These are phyloP conservation scores for Moringa oleifera DNA, from an alignment of 345 rosid genomes.

Conservation along the genomic window DNA sequence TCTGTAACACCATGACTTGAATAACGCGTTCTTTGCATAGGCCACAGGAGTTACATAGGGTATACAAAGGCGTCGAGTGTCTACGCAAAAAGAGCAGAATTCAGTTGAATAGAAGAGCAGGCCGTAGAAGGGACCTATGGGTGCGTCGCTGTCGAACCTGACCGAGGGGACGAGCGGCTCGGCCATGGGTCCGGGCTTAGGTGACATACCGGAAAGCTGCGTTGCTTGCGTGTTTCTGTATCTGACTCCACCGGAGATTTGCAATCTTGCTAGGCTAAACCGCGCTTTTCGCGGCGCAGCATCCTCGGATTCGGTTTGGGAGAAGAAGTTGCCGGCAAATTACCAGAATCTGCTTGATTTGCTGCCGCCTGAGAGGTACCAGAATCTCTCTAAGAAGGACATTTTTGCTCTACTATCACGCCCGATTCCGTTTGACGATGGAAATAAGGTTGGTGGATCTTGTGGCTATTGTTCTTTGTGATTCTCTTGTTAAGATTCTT, in stretches of 20 bases:
- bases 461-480: not conserved
- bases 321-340: slow-evolving; percentile 68
- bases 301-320: slow-evolving; percentile 92
- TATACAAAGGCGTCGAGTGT: not conserved
- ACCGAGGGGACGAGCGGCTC: slow-evolving; percentile 54
- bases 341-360: slow-evolving; percentile 81
- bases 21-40: not conserved
- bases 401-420: slow-evolving; percentile 84
- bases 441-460: slow-evolving; percentile 44
- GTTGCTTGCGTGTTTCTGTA: slow-evolving; percentile 80
- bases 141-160: slow-evolving; percentile 75
- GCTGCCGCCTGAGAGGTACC: slow-evolving; percentile 68
- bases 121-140: slow-evolving; percentile 32
- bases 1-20: slow-evolving; percentile 9
- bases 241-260: slow-evolving; percentile 94
- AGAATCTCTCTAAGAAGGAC: slow-evolving; percentile 60
- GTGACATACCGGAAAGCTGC: slow-evolving; percentile 93
- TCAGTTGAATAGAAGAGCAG: not conserved
- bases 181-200: slow-evolving; percentile 55
- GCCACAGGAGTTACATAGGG: not conserved
- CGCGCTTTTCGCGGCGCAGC: slow-evolving; percentile 86
- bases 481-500: not conserved
- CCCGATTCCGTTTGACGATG: slow-evolving; percentile 67
- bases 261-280: slow-evolving; percentile 83
- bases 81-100: no score